Evolutionary conservation across 768 basidiomycete species (phyloP).

Genomic region (Porphyrellus cyaneotinctus): DNA sequence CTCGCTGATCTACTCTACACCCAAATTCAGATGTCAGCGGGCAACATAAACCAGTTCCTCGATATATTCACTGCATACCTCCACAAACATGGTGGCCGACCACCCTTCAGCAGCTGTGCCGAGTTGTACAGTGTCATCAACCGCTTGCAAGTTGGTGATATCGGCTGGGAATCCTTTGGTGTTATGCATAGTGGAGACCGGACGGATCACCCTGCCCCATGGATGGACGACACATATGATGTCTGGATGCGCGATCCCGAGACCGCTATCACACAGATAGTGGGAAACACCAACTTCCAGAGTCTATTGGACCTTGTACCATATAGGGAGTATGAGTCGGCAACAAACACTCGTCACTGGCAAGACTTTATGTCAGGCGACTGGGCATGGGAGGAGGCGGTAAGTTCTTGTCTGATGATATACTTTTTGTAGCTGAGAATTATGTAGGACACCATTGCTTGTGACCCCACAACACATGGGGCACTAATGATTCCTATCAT

Average conservation of each 20-base stretch:
- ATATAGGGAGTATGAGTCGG: background rate
- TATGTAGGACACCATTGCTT: background rate
- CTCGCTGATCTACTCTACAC: background rate
- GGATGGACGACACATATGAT: background rate
- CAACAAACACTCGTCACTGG: background rate
- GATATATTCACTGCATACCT: background rate
- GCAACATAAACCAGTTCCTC: background rate
- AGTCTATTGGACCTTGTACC: background rate
- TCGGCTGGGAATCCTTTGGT: background rate
- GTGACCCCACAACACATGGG: background rate
- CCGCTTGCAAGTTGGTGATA: background rate
- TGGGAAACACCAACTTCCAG: background rate
- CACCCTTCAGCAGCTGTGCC: background rate
- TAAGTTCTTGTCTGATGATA: too few species aligned
- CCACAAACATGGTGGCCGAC: background rate
- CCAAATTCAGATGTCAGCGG: background rate
- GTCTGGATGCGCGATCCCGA: background rate
- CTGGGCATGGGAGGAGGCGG: conserved; percentile 3
- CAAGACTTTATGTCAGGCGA: background rate
- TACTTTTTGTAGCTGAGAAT: too few species aligned
- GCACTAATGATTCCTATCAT: background rate
- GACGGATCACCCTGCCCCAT: background rate
- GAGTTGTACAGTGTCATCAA: background rate
- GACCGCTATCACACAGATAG: background rate
- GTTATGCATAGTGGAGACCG: background rate